Conservation (phyloP, 2,329 filamentous ascomycete species). For the Trichoderma breve region DNA sequence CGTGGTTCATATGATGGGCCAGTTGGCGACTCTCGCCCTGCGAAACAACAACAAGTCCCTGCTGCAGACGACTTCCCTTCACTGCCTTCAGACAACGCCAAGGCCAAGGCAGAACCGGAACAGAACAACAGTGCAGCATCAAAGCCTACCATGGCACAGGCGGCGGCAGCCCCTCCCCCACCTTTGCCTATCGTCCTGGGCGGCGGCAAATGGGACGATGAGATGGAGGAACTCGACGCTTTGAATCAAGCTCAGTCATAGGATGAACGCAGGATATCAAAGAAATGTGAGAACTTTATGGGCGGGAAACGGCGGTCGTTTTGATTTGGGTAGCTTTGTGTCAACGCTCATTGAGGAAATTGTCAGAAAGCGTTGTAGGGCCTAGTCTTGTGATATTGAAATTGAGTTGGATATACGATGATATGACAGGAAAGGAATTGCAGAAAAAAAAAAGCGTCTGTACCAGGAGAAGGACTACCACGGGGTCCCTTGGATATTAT, state of each 20-base stretch:
- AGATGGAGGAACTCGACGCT: conserved; percentile 53
- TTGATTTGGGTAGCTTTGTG: neutral
- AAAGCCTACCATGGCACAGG: conserved; percentile 33
- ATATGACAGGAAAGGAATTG: neutral
- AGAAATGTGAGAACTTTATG: neutral
- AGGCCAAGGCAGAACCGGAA: conserved; percentile 25
- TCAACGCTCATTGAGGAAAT: neutral
- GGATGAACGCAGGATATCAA: neutral
- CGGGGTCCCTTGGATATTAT: neutral
- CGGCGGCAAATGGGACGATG: conserved; percentile 55
- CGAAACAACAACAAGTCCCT: conserved; percentile 29
- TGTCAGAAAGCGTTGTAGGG: neutral
- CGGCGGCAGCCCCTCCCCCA: conserved; percentile 25
- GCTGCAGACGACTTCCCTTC: conserved; percentile 38
- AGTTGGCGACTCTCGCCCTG: conserved; percentile 23
- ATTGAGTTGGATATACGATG: neutral
- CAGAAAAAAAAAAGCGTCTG: neutral
- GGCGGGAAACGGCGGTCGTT: neutral
- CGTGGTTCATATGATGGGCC: conserved; percentile 29
- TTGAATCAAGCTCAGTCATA: conserved; percentile 22
- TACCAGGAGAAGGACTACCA: neutral
- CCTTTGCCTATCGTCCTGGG: conserved; percentile 30
- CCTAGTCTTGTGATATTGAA: neutral
- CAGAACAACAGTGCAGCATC: conserved; percentile 22
- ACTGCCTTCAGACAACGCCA: conserved; percentile 31